Evolutionary conservation across 306 rosid species (phyloP).

Genomic region (Rosa chinensis): DNA sequence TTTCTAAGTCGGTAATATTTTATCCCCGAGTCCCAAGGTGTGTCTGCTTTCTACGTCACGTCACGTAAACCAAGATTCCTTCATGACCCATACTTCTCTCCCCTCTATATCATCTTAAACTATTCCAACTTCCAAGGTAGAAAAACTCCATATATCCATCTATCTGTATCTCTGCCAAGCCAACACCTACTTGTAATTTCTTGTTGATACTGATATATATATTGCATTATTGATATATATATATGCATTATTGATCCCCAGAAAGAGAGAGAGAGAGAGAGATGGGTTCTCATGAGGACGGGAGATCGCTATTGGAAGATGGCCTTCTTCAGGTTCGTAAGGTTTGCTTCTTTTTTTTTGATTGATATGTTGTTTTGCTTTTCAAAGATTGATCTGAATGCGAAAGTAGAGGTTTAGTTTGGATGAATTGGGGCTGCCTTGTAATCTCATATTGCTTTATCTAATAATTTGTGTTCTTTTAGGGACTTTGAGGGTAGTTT

Average conservation of each 20-base stretch:
- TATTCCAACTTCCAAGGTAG: constrained; percentile 6
- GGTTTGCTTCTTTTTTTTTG: not conserved
- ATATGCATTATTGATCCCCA: not conserved
- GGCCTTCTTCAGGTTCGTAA: constrained; percentile 45
- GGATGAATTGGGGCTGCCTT: not conserved
- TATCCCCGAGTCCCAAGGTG: not conserved
- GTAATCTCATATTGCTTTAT: not conserved
- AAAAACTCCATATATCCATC: not conserved
- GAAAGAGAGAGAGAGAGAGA: not conserved
- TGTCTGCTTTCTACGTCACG: constrained; percentile 6
- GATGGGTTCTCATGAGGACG: constrained; percentile 52
- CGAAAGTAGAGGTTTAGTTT: not conserved
- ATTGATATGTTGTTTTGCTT: not conserved
- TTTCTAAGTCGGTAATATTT: not conserved
- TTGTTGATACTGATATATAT: not conserved
- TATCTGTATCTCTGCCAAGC: not conserved
- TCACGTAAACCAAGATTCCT: not conserved
- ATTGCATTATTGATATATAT: not conserved
- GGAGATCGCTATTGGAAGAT: constrained; percentile 44
- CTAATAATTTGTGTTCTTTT: not conserved
- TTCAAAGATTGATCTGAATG: not conserved
- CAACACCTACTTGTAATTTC: not conserved
- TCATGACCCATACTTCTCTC: not conserved
- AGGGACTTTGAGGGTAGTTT: not conserved
- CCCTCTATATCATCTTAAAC: not conserved